A percentile compares a stretch with the other conserved stretches of the same genome.
These are phyloP conservation scores for Leccinum rimulosum DNA, from an alignment of 768 basidiomycete species.

Conservation along the genomic window DNA sequence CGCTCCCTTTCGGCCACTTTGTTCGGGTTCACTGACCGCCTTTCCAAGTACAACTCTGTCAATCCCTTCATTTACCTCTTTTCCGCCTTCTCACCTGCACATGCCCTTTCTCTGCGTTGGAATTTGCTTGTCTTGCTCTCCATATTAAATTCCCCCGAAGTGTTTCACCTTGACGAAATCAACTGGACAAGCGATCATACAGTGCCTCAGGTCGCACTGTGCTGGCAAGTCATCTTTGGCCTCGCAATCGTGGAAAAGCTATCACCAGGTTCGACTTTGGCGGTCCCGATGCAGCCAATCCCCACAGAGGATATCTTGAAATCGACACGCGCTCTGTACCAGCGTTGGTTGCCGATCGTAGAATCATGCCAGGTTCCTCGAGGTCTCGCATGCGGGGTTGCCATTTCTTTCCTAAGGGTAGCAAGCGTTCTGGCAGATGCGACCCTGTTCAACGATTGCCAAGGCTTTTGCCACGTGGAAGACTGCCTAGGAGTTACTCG, in stretches of 20 bases:
- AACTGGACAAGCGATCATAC: neutral
- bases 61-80: slow-evolving; percentile 5
- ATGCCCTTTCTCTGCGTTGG: slow-evolving; percentile 40
- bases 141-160: slow-evolving; percentile 20
- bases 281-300: neutral
- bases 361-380: slow-evolving; percentile 33
- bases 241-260: slow-evolving; percentile 39
- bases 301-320: slow-evolving; percentile 18
- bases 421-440: slow-evolving; percentile 39
- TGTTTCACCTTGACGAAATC: neutral
- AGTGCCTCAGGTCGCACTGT: slow-evolving; percentile 6
- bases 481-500: slow-evolving; percentile 17
- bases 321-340: slow-evolving; percentile 39
- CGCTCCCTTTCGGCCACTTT: slow-evolving; percentile 13
- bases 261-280: slow-evolving; percentile 5
- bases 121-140: slow-evolving; percentile 40
- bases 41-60: neutral
- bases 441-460: slow-evolving; percentile 37
- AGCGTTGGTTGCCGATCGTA: slow-evolving; percentile 34
- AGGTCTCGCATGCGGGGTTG: slow-evolving; percentile 28
- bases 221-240: slow-evolving; percentile 44
- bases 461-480: slow-evolving; percentile 29
- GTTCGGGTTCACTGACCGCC: neutral
- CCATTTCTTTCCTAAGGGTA: slow-evolving; percentile 45
- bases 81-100: slow-evolving; percentile 29